Base-by-base conservation (phyloP, 139 green algal genomes). In the Spirogloea muscicola region DNA sequence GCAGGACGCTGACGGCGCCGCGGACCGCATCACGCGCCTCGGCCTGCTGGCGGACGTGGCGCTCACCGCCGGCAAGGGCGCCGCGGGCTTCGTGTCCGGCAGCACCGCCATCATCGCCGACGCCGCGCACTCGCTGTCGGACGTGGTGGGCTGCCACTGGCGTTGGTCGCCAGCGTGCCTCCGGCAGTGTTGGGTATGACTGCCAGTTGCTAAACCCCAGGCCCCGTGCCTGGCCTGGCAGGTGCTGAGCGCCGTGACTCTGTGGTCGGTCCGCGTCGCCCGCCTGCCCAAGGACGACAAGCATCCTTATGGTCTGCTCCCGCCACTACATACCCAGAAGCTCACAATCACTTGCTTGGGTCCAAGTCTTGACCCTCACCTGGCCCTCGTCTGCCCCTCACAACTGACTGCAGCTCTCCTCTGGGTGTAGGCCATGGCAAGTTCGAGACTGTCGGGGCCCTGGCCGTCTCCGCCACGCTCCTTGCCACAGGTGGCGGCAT, bases 371-470 rank as follows among this genome's bases (percentile, higher is more conserved):
- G n/a, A n/a, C n/a, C n/a, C n/a, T n/a, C n/a, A n/a, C n/a, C n/a
- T n/a, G n/a, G n/a, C n/a, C n/a, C n/a, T n/a, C n/a, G n/a, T n/a
- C n/a, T n/a, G n/a, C n/a, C n/a, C n/a, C n/a, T n/a, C n/a, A n/a
- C n/a, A n/a, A n/a, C n/a, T n/a, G n/a, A n/a, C n/a, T n/a, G n/a
- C n/a, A n/a, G n/a, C n/a, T n/a, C n/a, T n/a, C n/a, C n/a, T n/a
- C n/a, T n/a, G n/a, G n/a, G n/a, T n/a, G 25, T 67, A 82, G 74
- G 74, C 29, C 74, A 82, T 72, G 74, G 74, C 4, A 78, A 79
- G 55, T 79, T 73, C 27, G 74, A 82, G 40, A 80, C 74, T 31
- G 49, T 79, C n/a, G 74, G 74, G 33, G 67, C 74, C 2, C 25
- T 82, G 13, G 74, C 67, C 1, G 48, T 82, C 21, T 76, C 74